Evolutionary conservation across 257 asterid genomes (phyloP).

Genomic region (Penstemon newberryi): DNA sequence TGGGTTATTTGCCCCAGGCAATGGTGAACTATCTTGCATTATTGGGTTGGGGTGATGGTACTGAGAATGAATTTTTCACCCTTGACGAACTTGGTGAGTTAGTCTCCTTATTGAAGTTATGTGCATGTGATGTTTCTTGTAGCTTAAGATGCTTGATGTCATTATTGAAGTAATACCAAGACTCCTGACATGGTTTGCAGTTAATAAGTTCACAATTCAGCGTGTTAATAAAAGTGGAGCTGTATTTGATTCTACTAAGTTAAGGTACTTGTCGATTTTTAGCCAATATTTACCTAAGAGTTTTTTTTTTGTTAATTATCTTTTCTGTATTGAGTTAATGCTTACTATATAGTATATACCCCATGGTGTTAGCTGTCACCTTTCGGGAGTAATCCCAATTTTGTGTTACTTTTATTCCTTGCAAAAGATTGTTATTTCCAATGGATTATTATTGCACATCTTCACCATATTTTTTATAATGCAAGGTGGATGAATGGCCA

Average conservation of each 20-base stretch:
- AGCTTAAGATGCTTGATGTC: conserved; percentile 26
- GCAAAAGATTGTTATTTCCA: conserved; percentile 22
- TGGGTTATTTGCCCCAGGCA: conserved; percentile 86
- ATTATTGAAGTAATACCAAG: conserved; percentile 16
- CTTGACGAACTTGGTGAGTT: conserved; percentile 82
- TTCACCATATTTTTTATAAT: conserved; percentile 31
- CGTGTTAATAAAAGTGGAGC: conserved; percentile 97
- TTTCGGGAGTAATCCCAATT: conserved; percentile 13
- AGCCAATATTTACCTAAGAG: conserved; percentile 1
- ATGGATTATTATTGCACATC: conserved; percentile 23
- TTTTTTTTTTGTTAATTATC: neutral
- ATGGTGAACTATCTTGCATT: conserved; percentile 94
- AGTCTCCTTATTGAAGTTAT: conserved; percentile 22
- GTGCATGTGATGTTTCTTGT: conserved; percentile 22
- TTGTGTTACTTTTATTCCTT: conserved; percentile 4
- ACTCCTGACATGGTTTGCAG: conserved; percentile 48
- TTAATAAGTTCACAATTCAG: conserved; percentile 79
- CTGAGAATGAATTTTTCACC: conserved; percentile 87
- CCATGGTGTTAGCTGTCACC: conserved; percentile 13
- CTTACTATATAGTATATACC: too few species aligned
- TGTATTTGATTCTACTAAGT: conserved; percentile 75
- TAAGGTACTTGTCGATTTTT: conserved; percentile 54
- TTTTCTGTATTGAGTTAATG: neutral
- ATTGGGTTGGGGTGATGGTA: conserved; percentile 99
- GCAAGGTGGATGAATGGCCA: conserved; percentile 98